These are phyloP conservation scores for Naganishia kalamii DNA, from an alignment of 768 basidiomycete genomes.

Conservation along the genomic window DNA sequence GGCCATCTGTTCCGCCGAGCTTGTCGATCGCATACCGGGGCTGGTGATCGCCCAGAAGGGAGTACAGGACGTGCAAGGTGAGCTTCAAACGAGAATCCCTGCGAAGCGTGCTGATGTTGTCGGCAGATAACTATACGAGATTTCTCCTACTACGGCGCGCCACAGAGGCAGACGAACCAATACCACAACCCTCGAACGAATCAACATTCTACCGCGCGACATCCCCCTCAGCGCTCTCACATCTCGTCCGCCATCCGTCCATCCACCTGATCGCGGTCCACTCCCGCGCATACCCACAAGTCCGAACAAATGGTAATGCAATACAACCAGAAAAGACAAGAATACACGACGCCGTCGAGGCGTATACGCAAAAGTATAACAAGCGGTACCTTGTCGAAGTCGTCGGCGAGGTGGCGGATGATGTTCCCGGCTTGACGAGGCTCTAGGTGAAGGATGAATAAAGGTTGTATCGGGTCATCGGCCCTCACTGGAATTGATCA, in stretches of 20 bases:
- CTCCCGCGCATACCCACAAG: neutral
- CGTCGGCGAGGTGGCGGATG: neutral
- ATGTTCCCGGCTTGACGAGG: neutral
- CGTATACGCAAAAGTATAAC: neutral
- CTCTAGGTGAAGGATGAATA: neutral
- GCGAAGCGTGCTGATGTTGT: neutral
- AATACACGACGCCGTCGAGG: neutral
- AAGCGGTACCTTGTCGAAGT: slow-evolving; percentile 19
- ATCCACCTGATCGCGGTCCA: neutral
- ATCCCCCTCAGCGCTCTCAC: neutral
- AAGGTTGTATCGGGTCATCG: neutral
- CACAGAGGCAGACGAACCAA: no score
- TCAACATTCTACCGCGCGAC: neutral
- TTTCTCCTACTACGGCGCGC: slow-evolving; percentile 35
- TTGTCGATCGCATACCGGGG: slow-evolving; percentile 22
- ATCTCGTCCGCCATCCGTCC: neutral
- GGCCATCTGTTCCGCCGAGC: slow-evolving; percentile 38
- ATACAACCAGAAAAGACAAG: neutral
- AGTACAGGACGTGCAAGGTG: slow-evolving; percentile 36
- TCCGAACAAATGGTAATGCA: neutral
- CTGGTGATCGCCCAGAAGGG: slow-evolving; percentile 33
- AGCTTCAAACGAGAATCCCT: slow-evolving; percentile 5
- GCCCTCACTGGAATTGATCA: neutral
- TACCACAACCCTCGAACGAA: neutral
- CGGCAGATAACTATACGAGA: slow-evolving; percentile 39